Evolutionary conservation across 768 basidiomycete genomes (phyloP).

Genomic region (Lentinula raphanica): DNA sequence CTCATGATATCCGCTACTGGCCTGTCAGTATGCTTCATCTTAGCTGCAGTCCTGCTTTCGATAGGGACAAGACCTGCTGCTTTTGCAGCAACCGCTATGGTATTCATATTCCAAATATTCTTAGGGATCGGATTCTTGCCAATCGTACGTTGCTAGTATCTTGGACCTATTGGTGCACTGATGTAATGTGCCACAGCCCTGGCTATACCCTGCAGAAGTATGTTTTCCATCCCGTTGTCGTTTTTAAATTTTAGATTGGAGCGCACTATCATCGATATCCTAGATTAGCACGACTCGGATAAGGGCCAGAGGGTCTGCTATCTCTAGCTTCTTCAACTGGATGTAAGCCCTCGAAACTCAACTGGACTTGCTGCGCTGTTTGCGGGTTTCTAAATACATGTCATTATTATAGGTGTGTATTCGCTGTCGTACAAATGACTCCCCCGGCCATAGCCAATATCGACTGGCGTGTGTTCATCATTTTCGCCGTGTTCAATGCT

Average conservation of each 20-base stretch:
- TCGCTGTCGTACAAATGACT: conserved; percentile 38
- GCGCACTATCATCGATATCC: background rate
- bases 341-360: too few relatives aligned
- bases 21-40: conserved; percentile 31
- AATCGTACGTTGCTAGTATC: conserved; percentile 21
- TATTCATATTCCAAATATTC: conserved; percentile 38
- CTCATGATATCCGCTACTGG: conserved; percentile 34
- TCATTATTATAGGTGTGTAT: conserved; percentile 23
- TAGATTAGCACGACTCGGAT: conserved; percentile 35
- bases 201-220: conserved; percentile 32
- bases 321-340: conserved; percentile 30
- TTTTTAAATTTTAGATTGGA: background rate
- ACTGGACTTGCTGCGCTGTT: background rate
- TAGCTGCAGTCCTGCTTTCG: conserved; percentile 29
- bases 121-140: conserved; percentile 34
- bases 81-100: conserved; percentile 33
- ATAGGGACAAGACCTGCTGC: conserved; percentile 28
- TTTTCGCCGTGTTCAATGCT: conserved; percentile 41
- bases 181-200: conserved; percentile 15
- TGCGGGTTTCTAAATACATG: background rate
- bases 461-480: conserved; percentile 38
- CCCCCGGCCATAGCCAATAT: conserved; percentile 39
- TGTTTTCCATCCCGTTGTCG: background rate
- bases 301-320: conserved; percentile 27
- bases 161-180: background rate